These are phyloP conservation scores for Helichrysum umbraculigerum DNA, from an alignment of 129 eudicot genomes.

Conservation along the genomic window DNA sequence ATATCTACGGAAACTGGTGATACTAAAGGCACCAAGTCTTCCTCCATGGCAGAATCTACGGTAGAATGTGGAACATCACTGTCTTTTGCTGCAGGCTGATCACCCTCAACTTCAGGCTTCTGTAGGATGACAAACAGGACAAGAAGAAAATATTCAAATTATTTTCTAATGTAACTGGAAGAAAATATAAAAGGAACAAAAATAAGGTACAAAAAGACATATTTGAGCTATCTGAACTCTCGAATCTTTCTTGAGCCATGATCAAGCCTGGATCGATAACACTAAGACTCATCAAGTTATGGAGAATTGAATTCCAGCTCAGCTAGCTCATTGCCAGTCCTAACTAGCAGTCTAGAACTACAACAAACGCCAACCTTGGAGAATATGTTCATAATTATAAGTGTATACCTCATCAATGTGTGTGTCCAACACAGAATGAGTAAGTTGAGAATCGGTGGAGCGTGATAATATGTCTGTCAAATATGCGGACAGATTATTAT, in stretches of 20 bases:
- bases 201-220: too few species aligned
- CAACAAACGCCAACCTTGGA: neutral
- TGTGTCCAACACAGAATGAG: slow-evolving; percentile 36
- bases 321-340: neutral
- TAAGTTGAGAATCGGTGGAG: slow-evolving; percentile 33
- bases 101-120: slow-evolving; percentile 47
- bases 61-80: slow-evolving; percentile 32
- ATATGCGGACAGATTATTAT: slow-evolving; percentile 59
- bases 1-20: slow-evolving; percentile 41
- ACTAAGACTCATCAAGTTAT: neutral
- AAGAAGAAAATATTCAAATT: slow-evolving; percentile 2
- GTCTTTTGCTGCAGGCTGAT: slow-evolving; percentile 31
- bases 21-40: slow-evolving; percentile 24
- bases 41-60: slow-evolving; percentile 35
- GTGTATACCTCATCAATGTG: slow-evolving; percentile 35
- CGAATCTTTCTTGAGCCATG: neutral
- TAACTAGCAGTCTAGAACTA: neutral
- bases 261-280: neutral
- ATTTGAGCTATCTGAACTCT: neutral
- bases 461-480: slow-evolving; percentile 50
- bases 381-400: slow-evolving; percentile 3
- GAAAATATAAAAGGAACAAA: neutral
- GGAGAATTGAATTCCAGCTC: neutral
- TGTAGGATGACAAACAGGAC: slow-evolving; percentile 35
- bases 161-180: neutral